Evolutionary conservation across 2,329 filamentous ascomycete genomes (phyloP).

Genomic region (Ilyonectria destructans): DNA sequence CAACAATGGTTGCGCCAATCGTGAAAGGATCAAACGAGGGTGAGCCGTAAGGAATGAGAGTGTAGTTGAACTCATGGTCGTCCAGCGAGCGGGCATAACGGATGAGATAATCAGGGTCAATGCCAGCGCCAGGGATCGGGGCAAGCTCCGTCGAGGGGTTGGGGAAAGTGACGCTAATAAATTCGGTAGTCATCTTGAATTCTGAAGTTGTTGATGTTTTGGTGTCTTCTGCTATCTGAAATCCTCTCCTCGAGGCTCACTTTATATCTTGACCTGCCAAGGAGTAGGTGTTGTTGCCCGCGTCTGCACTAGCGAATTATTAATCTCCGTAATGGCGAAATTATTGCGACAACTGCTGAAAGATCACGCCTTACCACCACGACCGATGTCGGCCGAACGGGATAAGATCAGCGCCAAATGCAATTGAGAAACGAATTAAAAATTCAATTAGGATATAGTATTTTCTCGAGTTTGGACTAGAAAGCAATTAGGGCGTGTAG

Average conservation of each 20-base stretch:
- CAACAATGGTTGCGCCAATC: constrained; percentile 70
- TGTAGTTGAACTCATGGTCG: constrained; percentile 75
- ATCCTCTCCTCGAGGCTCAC: constrained; percentile 11
- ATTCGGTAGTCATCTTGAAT: constrained; percentile 62
- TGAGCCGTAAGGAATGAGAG: constrained; percentile 73
- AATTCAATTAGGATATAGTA: neutral
- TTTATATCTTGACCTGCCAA: constrained; percentile 31
- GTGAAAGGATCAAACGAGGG: constrained; percentile 64
- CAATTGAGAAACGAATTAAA: constrained; percentile 3
- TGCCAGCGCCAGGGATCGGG: constrained; percentile 65
- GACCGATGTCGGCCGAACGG: constrained; percentile 44
- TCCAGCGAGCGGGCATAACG: constrained; percentile 73
- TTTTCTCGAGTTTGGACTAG: too few species aligned
- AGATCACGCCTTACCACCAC: constrained; percentile 46
- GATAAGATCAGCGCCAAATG: constrained; percentile 13
- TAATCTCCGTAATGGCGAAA: constrained; percentile 48
- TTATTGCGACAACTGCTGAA: constrained; percentile 46
- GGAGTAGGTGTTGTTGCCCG: constrained; percentile 14
- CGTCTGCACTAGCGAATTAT: constrained; percentile 35
- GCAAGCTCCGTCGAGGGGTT: constrained; percentile 71
- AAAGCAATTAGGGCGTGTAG: neutral
- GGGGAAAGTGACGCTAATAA: constrained; percentile 72
- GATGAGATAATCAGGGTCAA: constrained; percentile 70
- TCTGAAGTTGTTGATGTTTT: constrained; percentile 3
- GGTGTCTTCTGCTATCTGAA: neutral